Conservation (phyloP, 495 filamentous ascomycete genomes). For the Staphylotrichum tortipilum region DNA sequence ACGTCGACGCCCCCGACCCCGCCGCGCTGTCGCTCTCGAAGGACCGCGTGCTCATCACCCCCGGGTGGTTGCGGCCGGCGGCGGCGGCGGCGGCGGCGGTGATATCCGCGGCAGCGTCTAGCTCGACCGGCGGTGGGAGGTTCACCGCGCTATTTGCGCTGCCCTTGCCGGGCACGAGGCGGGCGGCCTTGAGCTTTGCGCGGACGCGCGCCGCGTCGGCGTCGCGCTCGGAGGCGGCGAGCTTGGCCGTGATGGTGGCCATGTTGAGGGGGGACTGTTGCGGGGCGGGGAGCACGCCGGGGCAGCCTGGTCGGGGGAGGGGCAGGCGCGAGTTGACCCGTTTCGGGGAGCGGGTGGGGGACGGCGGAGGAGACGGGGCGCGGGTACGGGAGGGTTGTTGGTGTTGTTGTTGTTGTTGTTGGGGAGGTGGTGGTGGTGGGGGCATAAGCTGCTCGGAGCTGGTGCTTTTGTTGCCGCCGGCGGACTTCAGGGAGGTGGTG, state of each 20-base stretch:
- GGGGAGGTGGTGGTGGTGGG: not conserved
- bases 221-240: conserved; percentile 47
- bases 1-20: conserved; percentile 2
- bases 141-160: no score
- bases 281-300: conserved; percentile 21
- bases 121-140: conserved; percentile 8
- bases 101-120: not conserved
- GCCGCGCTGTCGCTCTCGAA: not conserved
- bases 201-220: conserved; percentile 48
- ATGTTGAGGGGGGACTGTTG: conserved; percentile 44
- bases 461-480: conserved; percentile 1
- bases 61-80: not conserved
- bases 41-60: conserved; percentile 2
- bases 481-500: conserved; percentile 6
- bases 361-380: conserved; percentile 10
- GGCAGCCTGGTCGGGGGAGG: conserved; percentile 23
- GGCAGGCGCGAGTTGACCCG: conserved; percentile 34
- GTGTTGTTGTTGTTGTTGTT: conserved; percentile 1
- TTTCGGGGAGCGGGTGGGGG: conserved; percentile 12
- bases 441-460: not conserved
- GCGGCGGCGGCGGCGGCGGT: not conserved
- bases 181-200: conserved; percentile 45
- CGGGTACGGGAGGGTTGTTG: not conserved
- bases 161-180: conserved; percentile 21
- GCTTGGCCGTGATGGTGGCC: conserved; percentile 46